Percentiles rank a stretch among this genome's conserved stretches.
These are phyloP conservation scores for Drechslera avenae DNA, from an alignment of 2,329 filamentous ascomycete genomes.

Conservation along the genomic window DNA sequence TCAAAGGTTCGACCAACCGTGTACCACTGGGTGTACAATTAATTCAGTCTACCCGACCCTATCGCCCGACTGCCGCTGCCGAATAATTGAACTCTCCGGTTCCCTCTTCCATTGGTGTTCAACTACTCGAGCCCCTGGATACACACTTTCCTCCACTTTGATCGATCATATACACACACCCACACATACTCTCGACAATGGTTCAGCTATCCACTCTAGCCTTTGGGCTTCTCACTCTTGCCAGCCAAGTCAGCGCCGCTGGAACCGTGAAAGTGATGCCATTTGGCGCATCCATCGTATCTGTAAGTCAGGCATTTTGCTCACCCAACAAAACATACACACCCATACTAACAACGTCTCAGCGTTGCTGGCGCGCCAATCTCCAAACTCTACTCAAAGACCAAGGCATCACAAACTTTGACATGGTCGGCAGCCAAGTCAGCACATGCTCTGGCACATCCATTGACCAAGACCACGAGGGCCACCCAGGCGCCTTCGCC, in stretches of 20 bases:
- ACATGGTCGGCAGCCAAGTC: constrained; percentile 46
- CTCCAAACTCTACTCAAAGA: constrained; percentile 39
- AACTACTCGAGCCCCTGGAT: too few species aligned
- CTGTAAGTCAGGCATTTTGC: constrained; percentile 20
- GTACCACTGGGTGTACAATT: too few species aligned
- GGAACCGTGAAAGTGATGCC: constrained; percentile 43
- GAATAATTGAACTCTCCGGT: too few species aligned
- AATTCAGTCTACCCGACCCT: too few species aligned
- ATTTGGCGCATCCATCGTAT: constrained; percentile 45
- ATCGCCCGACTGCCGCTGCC: too few species aligned
- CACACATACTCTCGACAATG: constrained; percentile 18
- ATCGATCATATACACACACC: background rate
- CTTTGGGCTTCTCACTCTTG: constrained; percentile 28
- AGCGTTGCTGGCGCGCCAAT: constrained; percentile 47
- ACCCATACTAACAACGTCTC: constrained; percentile 10
- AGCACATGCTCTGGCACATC: constrained; percentile 45
- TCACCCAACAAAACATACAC: background rate
- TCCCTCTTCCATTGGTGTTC: too few species aligned
- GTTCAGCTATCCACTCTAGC: constrained; percentile 28
- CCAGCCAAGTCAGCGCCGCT: constrained; percentile 27
- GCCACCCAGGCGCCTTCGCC: constrained; percentile 51
- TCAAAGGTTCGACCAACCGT: too few species aligned
- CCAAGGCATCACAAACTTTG: constrained; percentile 32
- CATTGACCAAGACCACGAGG: constrained; percentile 54
- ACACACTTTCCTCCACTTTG: background rate